Conservation (phyloP, 2,329 filamentous ascomycete genomes). For the Colletotrichum kahawae region DNA sequence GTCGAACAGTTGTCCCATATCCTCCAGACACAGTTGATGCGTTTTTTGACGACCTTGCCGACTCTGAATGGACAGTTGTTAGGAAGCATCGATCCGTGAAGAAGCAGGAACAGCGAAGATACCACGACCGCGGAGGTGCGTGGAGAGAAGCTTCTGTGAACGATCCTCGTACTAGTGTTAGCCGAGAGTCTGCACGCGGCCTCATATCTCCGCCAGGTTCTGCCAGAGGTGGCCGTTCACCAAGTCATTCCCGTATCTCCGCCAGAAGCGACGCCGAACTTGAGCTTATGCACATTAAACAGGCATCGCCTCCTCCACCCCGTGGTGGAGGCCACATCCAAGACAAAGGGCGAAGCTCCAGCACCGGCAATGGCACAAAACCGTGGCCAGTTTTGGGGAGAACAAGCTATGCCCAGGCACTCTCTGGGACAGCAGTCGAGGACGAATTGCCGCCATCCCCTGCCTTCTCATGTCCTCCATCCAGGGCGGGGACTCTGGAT, state of each 20-base stretch:
- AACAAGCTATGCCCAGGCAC: conserved; percentile 37
- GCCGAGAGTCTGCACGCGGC: conserved; percentile 42
- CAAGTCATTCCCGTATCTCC: conserved; percentile 33
- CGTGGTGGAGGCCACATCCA: conserved; percentile 31
- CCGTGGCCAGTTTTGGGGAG: conserved; percentile 35
- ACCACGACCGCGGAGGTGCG: conserved; percentile 48
- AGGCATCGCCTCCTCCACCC: conserved; percentile 36
- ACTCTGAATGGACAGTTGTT: conserved; percentile 31
- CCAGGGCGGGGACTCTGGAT: conserved; percentile 12
- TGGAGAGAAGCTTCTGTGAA: conserved; percentile 45
- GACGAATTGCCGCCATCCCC: conserved; percentile 19
- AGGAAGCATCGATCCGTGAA: conserved; percentile 46
- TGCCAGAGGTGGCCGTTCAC: conserved; percentile 22
- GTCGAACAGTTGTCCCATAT: conserved; percentile 33
- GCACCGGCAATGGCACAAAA: conserved; percentile 25
- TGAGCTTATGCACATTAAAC: conserved; percentile 46
- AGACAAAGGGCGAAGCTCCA: conserved; percentile 27
- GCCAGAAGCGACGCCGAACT: conserved; percentile 46
- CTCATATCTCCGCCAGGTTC: conserved; percentile 31
- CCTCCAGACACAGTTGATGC: conserved; percentile 1
- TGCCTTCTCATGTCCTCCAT: conserved; percentile 25
- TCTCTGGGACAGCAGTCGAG: conserved; percentile 21
- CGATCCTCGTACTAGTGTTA: conserved; percentile 47
- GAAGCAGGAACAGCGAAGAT: conserved; percentile 41
- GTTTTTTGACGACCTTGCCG: background rate